Evolutionary conservation across 345 rosid genomes (phyloP).

Genomic region (Eutrema heterophyllum): DNA sequence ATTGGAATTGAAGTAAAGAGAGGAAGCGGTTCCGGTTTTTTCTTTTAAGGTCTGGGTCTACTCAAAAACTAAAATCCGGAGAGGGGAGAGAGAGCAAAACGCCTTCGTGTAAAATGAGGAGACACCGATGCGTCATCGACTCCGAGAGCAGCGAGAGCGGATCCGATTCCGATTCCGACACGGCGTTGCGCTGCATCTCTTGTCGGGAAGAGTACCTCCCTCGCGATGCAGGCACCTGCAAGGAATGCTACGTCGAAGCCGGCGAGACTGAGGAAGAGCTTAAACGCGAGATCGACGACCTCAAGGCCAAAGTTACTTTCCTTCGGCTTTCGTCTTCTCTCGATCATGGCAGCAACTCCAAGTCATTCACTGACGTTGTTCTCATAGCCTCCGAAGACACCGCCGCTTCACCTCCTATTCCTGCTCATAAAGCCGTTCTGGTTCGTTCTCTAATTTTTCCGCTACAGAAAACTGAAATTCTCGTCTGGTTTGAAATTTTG

Average conservation of each 20-base stretch:
- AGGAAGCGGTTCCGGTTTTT: too few relatives aligned
- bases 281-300: slow-evolving; percentile 74
- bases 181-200: slow-evolving; percentile 53
- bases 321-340: slow-evolving; percentile 51
- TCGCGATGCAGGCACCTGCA: slow-evolving; percentile 58
- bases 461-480: too few relatives aligned
- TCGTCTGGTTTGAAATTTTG: not conserved
- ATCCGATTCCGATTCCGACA: slow-evolving; percentile 28
- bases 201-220: slow-evolving; percentile 55
- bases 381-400: slow-evolving; percentile 54
- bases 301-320: slow-evolving; percentile 60
- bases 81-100: not conserved
- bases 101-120: slow-evolving; percentile 16
- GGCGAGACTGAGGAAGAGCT: slow-evolving; percentile 64
- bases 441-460: slow-evolving; percentile 30
- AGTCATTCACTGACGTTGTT: slow-evolving; percentile 53
- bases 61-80: not conserved
- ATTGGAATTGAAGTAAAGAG: too few relatives aligned
- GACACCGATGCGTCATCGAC: slow-evolving; percentile 9
- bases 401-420: slow-evolving; percentile 34
- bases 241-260: slow-evolving; percentile 60
- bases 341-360: slow-evolving; percentile 31
- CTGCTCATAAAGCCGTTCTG: slow-evolving; percentile 73
- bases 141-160: slow-evolving; percentile 24
- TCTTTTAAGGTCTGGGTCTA: too few relatives aligned